These are phyloP conservation scores for Lentithecium fluviatile DNA, from an alignment of 495 filamentous ascomycete genomes.

Conservation along the genomic window DNA sequence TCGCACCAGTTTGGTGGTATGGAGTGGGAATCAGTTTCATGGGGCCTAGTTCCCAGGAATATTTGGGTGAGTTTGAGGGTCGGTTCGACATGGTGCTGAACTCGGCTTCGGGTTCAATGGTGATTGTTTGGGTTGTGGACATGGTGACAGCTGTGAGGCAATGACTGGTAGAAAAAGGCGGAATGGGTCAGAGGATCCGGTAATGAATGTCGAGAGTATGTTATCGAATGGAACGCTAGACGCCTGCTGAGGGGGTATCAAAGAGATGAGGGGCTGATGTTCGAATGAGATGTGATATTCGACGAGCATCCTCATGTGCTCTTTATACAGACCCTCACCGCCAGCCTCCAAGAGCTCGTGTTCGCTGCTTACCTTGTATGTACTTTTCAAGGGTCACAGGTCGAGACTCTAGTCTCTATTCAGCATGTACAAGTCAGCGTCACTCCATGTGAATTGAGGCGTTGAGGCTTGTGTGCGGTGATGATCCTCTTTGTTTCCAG, in stretches of 20 bases:
- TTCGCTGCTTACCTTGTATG: background rate
- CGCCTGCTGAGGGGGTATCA: background rate
- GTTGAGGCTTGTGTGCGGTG: too few species aligned
- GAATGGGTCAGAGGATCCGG: background rate
- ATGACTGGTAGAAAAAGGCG: background rate
- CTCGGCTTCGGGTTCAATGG: background rate
- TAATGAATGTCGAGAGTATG: background rate
- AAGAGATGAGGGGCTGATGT: background rate
- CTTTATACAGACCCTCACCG: background rate
- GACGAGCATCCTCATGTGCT: background rate
- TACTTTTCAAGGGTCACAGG: background rate
- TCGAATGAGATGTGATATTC: background rate
- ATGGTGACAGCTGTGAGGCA: background rate
- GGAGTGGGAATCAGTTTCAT: conserved; percentile 22
- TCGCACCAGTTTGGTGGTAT: conserved; percentile 7
- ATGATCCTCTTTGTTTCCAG: too few species aligned
- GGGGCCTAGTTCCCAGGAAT: conserved; percentile 18
- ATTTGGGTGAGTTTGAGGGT: background rate
- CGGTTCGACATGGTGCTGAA: too few species aligned
- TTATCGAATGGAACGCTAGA: too few species aligned
- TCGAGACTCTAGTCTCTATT: background rate
- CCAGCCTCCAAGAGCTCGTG: background rate
- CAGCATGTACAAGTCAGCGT: too few species aligned
- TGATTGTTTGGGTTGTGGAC: background rate
- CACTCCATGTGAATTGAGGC: too few species aligned